Conservation (phyloP, 2,329 filamentous ascomycete species). For the Chaetomium globosum region DNA sequence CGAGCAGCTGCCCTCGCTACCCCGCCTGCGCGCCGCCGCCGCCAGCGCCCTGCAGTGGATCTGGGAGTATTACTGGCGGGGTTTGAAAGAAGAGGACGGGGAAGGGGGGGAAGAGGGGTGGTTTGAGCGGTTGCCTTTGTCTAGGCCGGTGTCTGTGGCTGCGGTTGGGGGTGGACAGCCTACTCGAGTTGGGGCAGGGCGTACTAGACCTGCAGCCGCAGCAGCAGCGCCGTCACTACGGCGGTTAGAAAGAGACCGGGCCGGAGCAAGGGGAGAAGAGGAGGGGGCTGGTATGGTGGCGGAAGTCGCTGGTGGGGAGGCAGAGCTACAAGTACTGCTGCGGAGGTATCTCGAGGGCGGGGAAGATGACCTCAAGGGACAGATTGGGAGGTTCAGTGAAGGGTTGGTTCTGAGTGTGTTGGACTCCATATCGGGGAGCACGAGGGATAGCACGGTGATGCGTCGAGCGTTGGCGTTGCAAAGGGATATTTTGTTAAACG, state of each 20-base stretch:
- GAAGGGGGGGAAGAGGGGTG: background rate
- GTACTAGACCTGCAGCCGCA: too few species aligned
- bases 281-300: too few species aligned
- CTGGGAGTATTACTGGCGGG: conserved; percentile 84
- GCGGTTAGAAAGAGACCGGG: background rate
- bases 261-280: too few species aligned
- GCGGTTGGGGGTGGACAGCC: background rate
- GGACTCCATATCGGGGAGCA: conserved; percentile 45
- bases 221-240: too few species aligned
- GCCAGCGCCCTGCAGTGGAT: conserved; percentile 78
- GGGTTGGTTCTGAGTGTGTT: conserved; percentile 45
- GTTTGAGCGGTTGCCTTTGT: background rate
- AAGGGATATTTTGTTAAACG: conserved; percentile 45
- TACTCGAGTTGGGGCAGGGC: background rate
- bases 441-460: conserved; percentile 50
- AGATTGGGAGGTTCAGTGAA: conserved; percentile 45
- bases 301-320: background rate
- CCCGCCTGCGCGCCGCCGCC: conserved; percentile 70
- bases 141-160: background rate
- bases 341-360: conserved; percentile 22
- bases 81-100: conserved; percentile 44
- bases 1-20: conserved; percentile 77
- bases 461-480: conserved; percentile 51
- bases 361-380: conserved; percentile 36
- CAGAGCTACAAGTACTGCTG: conserved; percentile 15